Evolutionary conservation across 2,329 filamentous ascomycete species (phyloP).

Genomic region (Arthrobotrys megalospora): DNA sequence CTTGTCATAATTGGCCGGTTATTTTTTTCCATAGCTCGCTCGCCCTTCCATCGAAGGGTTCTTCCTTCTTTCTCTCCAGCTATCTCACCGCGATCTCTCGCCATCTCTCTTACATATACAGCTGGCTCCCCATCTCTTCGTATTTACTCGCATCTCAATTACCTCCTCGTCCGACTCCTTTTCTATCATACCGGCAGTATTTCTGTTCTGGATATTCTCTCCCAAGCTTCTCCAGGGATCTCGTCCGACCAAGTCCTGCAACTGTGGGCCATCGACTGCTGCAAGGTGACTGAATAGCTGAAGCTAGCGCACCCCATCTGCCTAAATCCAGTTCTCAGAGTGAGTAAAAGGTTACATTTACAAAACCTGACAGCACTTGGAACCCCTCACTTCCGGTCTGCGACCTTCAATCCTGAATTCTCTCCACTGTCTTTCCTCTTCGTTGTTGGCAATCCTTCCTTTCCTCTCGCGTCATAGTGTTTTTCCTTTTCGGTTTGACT

Average conservation of each 20-base stretch:
- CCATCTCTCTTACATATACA: constrained; percentile 1
- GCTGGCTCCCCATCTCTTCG: constrained; percentile 6
- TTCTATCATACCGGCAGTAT: background rate
- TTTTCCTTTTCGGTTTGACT: constrained; percentile 28
- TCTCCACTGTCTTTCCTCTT: constrained; percentile 24
- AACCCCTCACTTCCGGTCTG: constrained; percentile 55
- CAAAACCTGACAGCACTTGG: constrained; percentile 38
- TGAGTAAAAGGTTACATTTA: constrained; percentile 42
- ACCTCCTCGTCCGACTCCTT: constrained; percentile 21
- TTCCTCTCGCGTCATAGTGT: constrained; percentile 29
- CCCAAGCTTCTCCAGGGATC: constrained; percentile 6
- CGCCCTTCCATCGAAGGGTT: background rate
- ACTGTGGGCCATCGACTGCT: constrained; percentile 52
- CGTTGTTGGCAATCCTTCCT: constrained; percentile 17
- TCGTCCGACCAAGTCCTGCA: constrained; percentile 16
- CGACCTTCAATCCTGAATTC: constrained; percentile 30
- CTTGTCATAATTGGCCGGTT: constrained; percentile 5
- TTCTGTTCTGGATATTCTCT: background rate
- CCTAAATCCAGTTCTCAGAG: constrained; percentile 48
- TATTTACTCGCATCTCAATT: constrained; percentile 2
- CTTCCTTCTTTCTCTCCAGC: constrained; percentile 18
- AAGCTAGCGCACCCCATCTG: constrained; percentile 52
- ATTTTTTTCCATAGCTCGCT: constrained; percentile 16
- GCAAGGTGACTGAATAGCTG: constrained; percentile 47
- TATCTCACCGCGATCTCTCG: constrained; percentile 29